Percentiles rank a stretch among this genome's conserved stretches.
Evolutionary conservation across 345 rosid genomes (phyloP).

Genomic region (rapeseed (Brassica napus)): Da-Ae NC_063450.1:27526501-27527000

Average conservation of each 20-base stretch:
- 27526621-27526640: constrained; percentile 71
- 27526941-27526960: constrained; percentile 22
- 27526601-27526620: constrained; percentile 54
- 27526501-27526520: not conserved
- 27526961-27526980: constrained; percentile 63
- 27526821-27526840: constrained; percentile 52
- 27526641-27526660: constrained; percentile 84
- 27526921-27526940: constrained; percentile 42
- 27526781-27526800: constrained; percentile 68
- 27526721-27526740: constrained; percentile 61
- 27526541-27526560: constrained; percentile 46
- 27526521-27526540: constrained; percentile 38
- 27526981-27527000: constrained; percentile 79
- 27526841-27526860: constrained; percentile 35
- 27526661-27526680: constrained; percentile 83
- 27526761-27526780: constrained; percentile 52
- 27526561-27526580: constrained; percentile 52
- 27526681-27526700: constrained; percentile 94
- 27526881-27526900: constrained; percentile 40
- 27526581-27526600: constrained; percentile 66
- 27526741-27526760: constrained; percentile 63
- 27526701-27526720: constrained; percentile 55
- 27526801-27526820: constrained; percentile 64
- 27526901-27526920: constrained; percentile 46
- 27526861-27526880: constrained; percentile 34